Conservation (phyloP, 2,329 filamentous ascomycete genomes). For the Microascus cirrosus region DNA sequence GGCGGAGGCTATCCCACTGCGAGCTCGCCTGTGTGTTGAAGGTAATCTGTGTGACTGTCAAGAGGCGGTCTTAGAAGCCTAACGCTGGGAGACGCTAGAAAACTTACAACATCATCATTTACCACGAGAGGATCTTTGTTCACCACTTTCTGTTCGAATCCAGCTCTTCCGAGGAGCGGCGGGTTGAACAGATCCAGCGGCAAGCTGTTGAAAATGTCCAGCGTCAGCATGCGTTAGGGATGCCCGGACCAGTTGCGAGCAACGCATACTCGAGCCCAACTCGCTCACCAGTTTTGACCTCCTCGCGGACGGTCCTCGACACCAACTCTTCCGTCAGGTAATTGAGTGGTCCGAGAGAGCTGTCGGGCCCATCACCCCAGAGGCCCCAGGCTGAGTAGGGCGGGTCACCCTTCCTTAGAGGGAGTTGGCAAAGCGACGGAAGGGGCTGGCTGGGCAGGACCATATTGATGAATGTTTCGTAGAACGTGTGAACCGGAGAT, state of each 20-base stretch:
- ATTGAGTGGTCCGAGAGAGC: conserved; percentile 7
- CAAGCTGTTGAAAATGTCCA: conserved; percentile 1
- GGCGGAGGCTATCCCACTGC: conserved; percentile 22
- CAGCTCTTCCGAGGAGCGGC: conserved; percentile 7
- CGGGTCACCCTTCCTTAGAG: conserved; percentile 6
- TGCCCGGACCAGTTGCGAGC: neutral
- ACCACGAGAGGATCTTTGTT: conserved; percentile 8
- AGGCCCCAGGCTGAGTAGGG: conserved; percentile 9
- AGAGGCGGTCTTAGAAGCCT: neutral
- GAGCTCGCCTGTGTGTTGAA: conserved; percentile 11
- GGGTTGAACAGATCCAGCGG: conserved; percentile 9
- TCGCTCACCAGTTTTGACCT: conserved; percentile 8
- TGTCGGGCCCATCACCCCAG: conserved; percentile 6
- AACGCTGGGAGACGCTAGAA: neutral
- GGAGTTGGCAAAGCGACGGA: conserved; percentile 3
- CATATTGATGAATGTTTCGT: no score
- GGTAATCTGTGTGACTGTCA: conserved; percentile 2
- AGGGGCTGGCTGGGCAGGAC: no score
- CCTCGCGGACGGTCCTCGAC: conserved; percentile 5
- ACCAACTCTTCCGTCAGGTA: conserved; percentile 10
- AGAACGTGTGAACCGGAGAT: neutral
- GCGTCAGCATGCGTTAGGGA: neutral
- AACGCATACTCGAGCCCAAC: conserved; percentile 9
- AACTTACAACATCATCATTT: conserved; percentile 10
- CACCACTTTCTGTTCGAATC: conserved; percentile 9